Evolutionary conservation across 345 rosid genomes (phyloP).

Genomic region (Cardamine resedifolia): DNA sequence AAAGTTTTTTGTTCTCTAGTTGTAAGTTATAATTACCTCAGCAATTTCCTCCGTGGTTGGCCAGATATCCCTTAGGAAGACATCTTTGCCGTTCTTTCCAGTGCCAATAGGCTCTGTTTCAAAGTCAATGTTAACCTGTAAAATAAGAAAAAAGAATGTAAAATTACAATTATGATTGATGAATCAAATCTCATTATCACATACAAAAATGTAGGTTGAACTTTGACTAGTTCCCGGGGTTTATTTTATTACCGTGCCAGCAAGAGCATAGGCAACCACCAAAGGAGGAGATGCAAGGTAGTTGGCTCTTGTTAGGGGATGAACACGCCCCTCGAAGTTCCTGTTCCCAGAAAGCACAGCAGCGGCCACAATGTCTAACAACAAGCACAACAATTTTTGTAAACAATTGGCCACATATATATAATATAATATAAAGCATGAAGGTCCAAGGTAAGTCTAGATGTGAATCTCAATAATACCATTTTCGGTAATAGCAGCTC

Average conservation of each 20-base stretch:
- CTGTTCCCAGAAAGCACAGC: constrained; percentile 98
- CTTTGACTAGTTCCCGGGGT: background rate
- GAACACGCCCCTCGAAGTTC: constrained; percentile 98
- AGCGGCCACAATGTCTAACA: constrained; percentile 82
- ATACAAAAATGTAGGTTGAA: background rate
- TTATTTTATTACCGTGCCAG: constrained; percentile 89
- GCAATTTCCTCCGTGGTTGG: constrained; percentile 89
- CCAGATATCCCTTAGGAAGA: constrained; percentile 93
- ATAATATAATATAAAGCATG: background rate
- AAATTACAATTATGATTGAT: background rate
- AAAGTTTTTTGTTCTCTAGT: too few species aligned
- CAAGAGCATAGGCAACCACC: constrained; percentile 98
- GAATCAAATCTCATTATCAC: background rate
- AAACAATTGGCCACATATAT: background rate
- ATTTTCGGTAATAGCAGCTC: constrained; percentile 87
- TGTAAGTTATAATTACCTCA: constrained; percentile 49
- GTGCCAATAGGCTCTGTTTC: constrained; percentile 90
- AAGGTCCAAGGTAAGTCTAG: background rate
- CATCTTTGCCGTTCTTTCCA: constrained; percentile 76
- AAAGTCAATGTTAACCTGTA: constrained; percentile 93
- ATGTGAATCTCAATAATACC: constrained; percentile 47
- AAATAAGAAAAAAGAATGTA: background rate
- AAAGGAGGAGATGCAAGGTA: constrained; percentile 99
- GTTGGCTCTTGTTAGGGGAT: constrained; percentile 95
- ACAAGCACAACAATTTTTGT: background rate